Evolutionary conservation across 495 filamentous ascomycete species (phyloP).

Genomic region (Penicillium canescens): DNA sequence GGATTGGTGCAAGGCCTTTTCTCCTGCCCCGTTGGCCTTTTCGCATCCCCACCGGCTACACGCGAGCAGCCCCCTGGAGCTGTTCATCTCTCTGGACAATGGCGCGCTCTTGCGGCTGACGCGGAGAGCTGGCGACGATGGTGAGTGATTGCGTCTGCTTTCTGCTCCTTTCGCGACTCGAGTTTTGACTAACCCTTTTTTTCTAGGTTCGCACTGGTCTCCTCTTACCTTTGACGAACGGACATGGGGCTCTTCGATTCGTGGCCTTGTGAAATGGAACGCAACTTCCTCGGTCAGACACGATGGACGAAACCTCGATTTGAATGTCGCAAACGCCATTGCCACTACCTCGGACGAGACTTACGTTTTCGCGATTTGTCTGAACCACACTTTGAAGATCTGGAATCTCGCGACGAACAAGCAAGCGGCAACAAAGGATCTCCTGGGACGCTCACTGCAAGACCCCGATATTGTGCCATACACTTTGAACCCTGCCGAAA

Average conservation of each 20-base stretch:
- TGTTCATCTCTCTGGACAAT: slow-evolving; percentile 81
- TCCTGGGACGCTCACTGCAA: slow-evolving; percentile 58
- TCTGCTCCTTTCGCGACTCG: background rate
- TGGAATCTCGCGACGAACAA: slow-evolving; percentile 80
- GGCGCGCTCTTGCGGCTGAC: slow-evolving; percentile 77
- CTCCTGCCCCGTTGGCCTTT: slow-evolving; percentile 70
- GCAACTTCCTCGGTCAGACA: slow-evolving; percentile 64
- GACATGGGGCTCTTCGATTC: slow-evolving; percentile 72
- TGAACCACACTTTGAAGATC: slow-evolving; percentile 83
- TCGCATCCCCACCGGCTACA: slow-evolving; percentile 80
- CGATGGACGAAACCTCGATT: slow-evolving; percentile 65
- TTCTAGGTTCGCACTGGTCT: slow-evolving; percentile 62
- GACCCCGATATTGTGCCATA: slow-evolving; percentile 60
- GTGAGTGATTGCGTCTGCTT: slow-evolving; percentile 41
- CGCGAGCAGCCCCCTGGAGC: slow-evolving; percentile 66
- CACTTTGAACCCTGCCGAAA: slow-evolving; percentile 74
- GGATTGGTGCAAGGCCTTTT: slow-evolving; percentile 74
- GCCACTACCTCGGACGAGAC: slow-evolving; percentile 62
- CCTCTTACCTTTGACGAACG: slow-evolving; percentile 78
- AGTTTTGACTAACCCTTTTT: background rate
- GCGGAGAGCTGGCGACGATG: slow-evolving; percentile 63
- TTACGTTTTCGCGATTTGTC: slow-evolving; percentile 77
- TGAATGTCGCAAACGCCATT: slow-evolving; percentile 63
- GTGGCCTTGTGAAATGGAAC: slow-evolving; percentile 70
- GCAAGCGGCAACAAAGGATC: slow-evolving; percentile 69